Percentiles rank a stretch among this genome's conserved stretches.
Evolutionary conservation across 768 basidiomycete genomes (phyloP).

Genomic region (Pholiota conissans): DNA sequence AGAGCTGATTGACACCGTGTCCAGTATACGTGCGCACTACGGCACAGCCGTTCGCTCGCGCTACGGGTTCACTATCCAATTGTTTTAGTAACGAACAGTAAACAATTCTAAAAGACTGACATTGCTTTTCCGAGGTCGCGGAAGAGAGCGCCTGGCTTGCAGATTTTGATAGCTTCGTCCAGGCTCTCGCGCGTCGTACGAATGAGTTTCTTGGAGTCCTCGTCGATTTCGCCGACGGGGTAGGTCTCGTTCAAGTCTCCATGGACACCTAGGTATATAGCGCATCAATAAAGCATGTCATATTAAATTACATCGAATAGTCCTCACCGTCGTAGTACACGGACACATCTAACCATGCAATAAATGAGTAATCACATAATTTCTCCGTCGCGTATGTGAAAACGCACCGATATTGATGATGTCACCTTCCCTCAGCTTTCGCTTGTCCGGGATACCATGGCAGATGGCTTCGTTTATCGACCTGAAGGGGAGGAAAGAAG

Average conservation of each 20-base stretch:
- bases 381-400: slow-evolving; percentile 2
- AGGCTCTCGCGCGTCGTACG: slow-evolving; percentile 78
- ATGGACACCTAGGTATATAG: slow-evolving; percentile 67
- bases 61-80: slow-evolving; percentile 72
- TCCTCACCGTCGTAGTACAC: slow-evolving; percentile 72
- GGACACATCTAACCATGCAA: slow-evolving; percentile 62
- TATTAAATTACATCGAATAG: background rate
- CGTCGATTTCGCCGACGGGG: slow-evolving; percentile 83
- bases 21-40: slow-evolving; percentile 91
- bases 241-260: slow-evolving; percentile 93
- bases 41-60: slow-evolving; percentile 81
- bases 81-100: background rate
- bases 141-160: slow-evolving; percentile 91
- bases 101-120: slow-evolving; percentile 59
- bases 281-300: slow-evolving; percentile 2
- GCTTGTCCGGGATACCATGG: slow-evolving; percentile 92
- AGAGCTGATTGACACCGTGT: slow-evolving; percentile 85
- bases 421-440: slow-evolving; percentile 86
- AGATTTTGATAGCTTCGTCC: slow-evolving; percentile 87
- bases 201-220: slow-evolving; percentile 81
- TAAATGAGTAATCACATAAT: slow-evolving; percentile 9
- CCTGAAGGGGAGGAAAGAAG: slow-evolving; percentile 33
- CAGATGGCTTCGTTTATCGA: slow-evolving; percentile 96
- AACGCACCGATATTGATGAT: slow-evolving; percentile 88
- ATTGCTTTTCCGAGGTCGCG: slow-evolving; percentile 87